Base-by-base conservation (phyloP, 495 filamentous ascomycete genomes). In the Talaromyces thailandensis region DNA sequence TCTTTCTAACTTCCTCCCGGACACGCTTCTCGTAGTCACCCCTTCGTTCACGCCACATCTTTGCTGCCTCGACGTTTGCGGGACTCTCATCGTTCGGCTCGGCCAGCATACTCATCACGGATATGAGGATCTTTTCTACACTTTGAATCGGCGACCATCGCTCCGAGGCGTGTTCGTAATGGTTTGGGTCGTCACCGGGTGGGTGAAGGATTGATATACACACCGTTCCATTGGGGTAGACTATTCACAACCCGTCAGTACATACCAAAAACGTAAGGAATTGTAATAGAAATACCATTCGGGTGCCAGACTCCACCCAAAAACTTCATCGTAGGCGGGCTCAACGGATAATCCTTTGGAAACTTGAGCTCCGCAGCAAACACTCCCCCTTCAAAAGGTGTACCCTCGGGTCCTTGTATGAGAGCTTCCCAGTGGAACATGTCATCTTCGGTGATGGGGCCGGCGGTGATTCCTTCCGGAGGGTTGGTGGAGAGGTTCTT, bases 51-150 rank as follows among this genome's bases (percentile, higher is more conserved):
- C 94, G 84, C 94, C 94, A 99, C 92, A 97, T 96, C 82, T 95
- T 91, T 59, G 95, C 94, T 25, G 94, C 94, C 80, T 99, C 95
- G 62, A 98, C 86, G 76, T 99, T 99, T 61, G 94, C 94, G 1
- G 94, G 95, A 69, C 89, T 93, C 83, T 99, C 94, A 70, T 98
- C 95, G 73, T 99, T 99, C 65, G 94, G 94, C 78, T 97, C 94
- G 2, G 93, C 92, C 61, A 99, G 81, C 94, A 99, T 98, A 70
- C 91, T 96, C 92, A 99, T 99, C 52, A 99, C 94, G 1, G 84
- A 89, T 60, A 98, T 92, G 64, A 99, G 77, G 61, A 99, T 99
- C 84, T 97, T 98, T 81, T 98, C 95, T 65, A 97, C 92, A 62
- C 87, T 91, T 77, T 98, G 94, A 51, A 99, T 96, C 48, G 94